Conservation (phyloP, 768 basidiomycete genomes). For the Clitopilus hobsonii region DNA sequence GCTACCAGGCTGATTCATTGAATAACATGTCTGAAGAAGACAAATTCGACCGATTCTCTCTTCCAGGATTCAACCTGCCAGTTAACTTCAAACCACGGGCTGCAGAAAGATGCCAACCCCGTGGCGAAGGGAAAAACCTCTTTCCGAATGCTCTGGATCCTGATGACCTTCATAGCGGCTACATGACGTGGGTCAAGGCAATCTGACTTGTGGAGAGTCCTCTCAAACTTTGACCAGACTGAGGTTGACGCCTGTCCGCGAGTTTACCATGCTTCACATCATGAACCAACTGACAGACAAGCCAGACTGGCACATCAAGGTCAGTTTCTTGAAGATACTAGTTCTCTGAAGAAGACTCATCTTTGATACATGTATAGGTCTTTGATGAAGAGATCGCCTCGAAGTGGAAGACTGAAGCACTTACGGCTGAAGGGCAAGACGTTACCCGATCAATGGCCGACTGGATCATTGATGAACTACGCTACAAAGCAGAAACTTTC, state of each 20-base stretch:
- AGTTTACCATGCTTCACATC: conserved; percentile 13
- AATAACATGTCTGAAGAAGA: too few species aligned
- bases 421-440: conserved; percentile 2
- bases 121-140: not conserved
- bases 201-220: not conserved
- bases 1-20: too few species aligned
- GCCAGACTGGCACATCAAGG: conserved; percentile 13
- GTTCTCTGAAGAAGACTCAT: not conserved
- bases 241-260: conserved; percentile 11
- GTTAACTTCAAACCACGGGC: not conserved
- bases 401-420: conserved; percentile 11
- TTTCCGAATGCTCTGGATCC: not conserved
- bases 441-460: conserved; percentile 14
- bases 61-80: conserved; percentile 5
- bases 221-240: not conserved
- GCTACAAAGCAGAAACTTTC: conserved; percentile 14
- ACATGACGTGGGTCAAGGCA: too few species aligned
- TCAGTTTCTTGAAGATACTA: too few species aligned
- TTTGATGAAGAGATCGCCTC: conserved; percentile 12
- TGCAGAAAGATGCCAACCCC: too few species aligned
- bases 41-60: not conserved
- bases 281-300: conserved; percentile 16
- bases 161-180: not conserved
- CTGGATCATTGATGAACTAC: conserved; percentile 19
- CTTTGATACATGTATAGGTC: not conserved